These are phyloP conservation scores for Suhomyces guaymorum DNA, from an alignment of 1,139 yeast species.

Conservation along the genomic window DNA sequence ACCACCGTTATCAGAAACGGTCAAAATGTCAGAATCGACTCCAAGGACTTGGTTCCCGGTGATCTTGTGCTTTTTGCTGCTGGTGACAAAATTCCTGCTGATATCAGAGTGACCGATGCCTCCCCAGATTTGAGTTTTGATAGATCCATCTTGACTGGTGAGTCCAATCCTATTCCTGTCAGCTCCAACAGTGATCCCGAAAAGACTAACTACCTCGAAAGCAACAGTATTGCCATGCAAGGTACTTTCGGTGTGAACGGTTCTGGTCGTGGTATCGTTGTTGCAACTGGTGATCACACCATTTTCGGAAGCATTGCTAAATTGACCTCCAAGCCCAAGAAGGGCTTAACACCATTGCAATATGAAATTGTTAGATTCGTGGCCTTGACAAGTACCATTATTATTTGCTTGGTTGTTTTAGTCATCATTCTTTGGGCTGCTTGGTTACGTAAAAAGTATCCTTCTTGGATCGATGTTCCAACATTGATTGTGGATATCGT, in stretches of 20 bases:
- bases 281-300: conserved; percentile 34
- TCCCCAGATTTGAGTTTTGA: conserved; percentile 34
- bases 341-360: conserved; percentile 35
- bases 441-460: conserved; percentile 34
- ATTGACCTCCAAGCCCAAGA: conserved; percentile 31
- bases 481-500: conserved; percentile 35
- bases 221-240: conserved; percentile 43
- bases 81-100: conserved; percentile 36
- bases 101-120: conserved; percentile 28
- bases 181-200: conserved; percentile 19
- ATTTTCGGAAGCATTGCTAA: conserved; percentile 37
- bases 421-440: conserved; percentile 46
- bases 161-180: conserved; percentile 31
- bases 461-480: conserved; percentile 37
- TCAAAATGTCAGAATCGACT: conserved; percentile 15
- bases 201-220: conserved; percentile 46
- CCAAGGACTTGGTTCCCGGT: conserved; percentile 34
- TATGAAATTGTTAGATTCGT: conserved; percentile 34
- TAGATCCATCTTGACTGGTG: conserved; percentile 39
- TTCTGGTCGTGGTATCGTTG: conserved; percentile 33
- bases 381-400: conserved; percentile 22
- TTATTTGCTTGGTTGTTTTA: conserved; percentile 26
- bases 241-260: conserved; percentile 45
- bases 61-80: conserved; percentile 28
- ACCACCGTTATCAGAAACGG: conserved; percentile 28